Conservation (phyloP, 495 filamentous ascomycete species). For the Penicillium cataractarum region DNA sequence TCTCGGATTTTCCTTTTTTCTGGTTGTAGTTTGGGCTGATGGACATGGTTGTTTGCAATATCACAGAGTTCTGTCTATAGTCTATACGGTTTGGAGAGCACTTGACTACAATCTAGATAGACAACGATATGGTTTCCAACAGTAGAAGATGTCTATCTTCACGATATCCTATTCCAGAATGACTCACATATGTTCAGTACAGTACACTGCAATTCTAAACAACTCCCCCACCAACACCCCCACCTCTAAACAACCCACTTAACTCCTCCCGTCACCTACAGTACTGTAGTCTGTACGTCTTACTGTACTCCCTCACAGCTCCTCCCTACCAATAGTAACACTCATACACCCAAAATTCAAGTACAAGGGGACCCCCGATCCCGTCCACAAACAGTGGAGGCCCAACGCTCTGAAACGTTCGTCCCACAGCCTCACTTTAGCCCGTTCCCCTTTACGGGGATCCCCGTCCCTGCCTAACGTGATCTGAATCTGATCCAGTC, state of each 20-base stretch:
- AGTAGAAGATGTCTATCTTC: background rate
- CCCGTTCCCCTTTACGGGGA: background rate
- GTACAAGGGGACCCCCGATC: background rate
- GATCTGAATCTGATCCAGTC: background rate
- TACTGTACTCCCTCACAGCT: too few species aligned
- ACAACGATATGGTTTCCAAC: background rate
- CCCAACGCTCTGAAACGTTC: slow-evolving; percentile 9
- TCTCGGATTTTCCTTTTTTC: background rate
- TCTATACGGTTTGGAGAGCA: background rate
- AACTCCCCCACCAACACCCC: background rate
- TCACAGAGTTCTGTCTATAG: background rate
- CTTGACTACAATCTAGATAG: background rate
- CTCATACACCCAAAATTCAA: background rate
- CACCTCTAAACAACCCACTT: background rate
- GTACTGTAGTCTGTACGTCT: too few species aligned
- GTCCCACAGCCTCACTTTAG: slow-evolving; percentile 16
- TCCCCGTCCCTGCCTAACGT: slow-evolving; percentile 8
- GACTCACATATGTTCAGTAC: background rate
- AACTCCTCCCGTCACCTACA: background rate
- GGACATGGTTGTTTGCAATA: background rate
- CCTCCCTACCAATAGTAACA: background rate
- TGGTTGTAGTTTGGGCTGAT: background rate
- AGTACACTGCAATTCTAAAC: background rate
- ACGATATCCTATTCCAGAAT: background rate
- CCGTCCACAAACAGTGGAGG: background rate